phyloP scores from a whole-genome alignment of 2,329 filamentous ascomycete species.

The Trichoderma guizhouense region DNA sequence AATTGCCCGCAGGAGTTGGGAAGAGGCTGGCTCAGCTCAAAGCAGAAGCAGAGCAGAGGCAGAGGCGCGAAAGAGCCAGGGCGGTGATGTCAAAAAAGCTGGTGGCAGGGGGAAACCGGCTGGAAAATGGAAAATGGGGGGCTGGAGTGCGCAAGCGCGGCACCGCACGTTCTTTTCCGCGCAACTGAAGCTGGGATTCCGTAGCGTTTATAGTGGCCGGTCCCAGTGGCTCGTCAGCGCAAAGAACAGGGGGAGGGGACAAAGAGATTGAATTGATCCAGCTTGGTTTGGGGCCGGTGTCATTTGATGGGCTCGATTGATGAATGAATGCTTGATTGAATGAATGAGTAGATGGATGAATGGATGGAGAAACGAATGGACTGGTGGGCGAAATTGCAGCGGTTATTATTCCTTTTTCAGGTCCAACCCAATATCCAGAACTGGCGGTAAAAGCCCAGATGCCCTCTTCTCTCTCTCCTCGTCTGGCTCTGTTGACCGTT shows the following conservation, averaged over 20 bases:
- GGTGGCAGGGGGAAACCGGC: conserved; percentile 17
- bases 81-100: conserved; percentile 20
- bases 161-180: not conserved
- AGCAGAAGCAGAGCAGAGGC: not conserved
- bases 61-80: conserved; percentile 9
- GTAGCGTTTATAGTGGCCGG: conserved; percentile 3
- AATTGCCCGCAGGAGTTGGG: conserved; percentile 12
- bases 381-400: not conserved
- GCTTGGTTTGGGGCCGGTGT: not conserved
- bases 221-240: not conserved
- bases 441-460: not conserved
- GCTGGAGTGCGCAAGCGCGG: conserved; percentile 17
- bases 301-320: not conserved
- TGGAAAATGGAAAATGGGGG: conserved; percentile 21
- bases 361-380: not conserved
- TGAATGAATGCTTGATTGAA: not conserved
- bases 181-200: not conserved
- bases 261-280: not conserved
- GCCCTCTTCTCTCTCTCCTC: not conserved
- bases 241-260: not conserved
- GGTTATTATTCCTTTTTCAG: not conserved
- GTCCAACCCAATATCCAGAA: not conserved
- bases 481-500: not conserved
- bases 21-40: conserved; percentile 11
- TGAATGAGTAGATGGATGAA: not conserved